These are phyloP conservation scores for Mycena epipterygia DNA, from an alignment of 768 basidiomycete species.

Conservation along the genomic window DNA sequence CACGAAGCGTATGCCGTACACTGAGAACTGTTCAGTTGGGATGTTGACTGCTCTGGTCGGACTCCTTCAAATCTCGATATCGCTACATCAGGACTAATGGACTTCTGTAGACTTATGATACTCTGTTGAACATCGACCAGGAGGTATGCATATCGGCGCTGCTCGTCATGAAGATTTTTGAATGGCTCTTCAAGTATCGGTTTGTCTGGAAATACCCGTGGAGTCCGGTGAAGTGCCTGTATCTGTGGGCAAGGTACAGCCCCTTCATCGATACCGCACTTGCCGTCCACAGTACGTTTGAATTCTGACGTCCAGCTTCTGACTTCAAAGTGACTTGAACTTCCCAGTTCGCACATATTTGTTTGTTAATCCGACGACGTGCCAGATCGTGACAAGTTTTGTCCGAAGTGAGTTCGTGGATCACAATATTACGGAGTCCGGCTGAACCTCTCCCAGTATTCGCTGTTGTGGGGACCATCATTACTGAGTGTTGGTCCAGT, in stretches of 20 bases:
- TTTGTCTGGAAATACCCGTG: conserved; percentile 11
- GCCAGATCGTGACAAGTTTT: conserved; percentile 5
- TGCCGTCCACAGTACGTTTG: not conserved
- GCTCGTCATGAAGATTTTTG: not conserved
- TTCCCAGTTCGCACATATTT: conserved; percentile 6
- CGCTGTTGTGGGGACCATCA: not conserved
- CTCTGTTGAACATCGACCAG: conserved; percentile 16
- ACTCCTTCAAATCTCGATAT: not conserved
- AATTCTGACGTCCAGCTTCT: not conserved
- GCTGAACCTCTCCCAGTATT: conserved; percentile 1
- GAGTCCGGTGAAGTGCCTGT: conserved; percentile 8
- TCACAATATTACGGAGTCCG: not conserved
- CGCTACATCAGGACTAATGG: not conserved
- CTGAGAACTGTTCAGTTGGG: conserved; percentile 8
- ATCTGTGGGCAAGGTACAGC: too few relatives aligned
- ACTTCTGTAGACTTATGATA: conserved; percentile 10
- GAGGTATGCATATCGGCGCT: conserved; percentile 4
- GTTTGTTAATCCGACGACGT: not conserved
- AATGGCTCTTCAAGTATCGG: not conserved
- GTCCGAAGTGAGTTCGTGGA: conserved; percentile 1
- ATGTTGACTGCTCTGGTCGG: conserved; percentile 5
- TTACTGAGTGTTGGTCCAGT: conserved; percentile 10
- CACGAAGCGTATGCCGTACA: not conserved
- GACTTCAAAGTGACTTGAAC: not conserved
- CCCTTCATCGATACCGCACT: conserved; percentile 22